A percentile compares a stretch with the other conserved stretches of the same genome.
These are phyloP conservation scores for Camellia granthamiana DNA, from an alignment of 148 eudicot species.

Conservation along the genomic window DNA sequence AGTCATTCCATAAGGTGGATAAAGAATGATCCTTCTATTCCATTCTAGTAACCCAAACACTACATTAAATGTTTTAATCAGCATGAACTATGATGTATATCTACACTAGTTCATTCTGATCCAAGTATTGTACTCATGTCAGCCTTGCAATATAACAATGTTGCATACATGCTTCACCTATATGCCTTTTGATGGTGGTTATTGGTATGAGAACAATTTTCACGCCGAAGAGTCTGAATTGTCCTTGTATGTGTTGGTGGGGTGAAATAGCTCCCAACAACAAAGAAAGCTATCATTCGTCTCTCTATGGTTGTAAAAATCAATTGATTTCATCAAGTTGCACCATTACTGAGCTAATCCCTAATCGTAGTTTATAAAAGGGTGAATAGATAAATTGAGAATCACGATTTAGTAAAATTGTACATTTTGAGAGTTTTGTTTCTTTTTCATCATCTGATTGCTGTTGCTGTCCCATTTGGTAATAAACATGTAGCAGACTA, in stretches of 20 bases:
- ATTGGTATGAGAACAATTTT: background rate
- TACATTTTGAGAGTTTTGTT: background rate
- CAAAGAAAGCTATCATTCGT: background rate
- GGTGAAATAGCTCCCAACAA: background rate
- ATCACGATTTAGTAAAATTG: background rate
- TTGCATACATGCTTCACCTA: background rate
- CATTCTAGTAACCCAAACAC: no score
- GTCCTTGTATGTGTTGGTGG: background rate
- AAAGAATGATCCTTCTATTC: no score
- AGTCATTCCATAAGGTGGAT: no score
- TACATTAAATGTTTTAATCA: no score
- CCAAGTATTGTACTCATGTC: conserved; percentile 4
- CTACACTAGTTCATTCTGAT: background rate
- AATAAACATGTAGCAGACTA: background rate
- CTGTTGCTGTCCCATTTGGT: background rate
- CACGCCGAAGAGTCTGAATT: no score
- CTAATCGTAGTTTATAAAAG: no score
- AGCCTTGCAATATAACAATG: background rate
- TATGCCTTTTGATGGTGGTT: background rate
- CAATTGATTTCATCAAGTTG: background rate
- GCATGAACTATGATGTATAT: background rate
- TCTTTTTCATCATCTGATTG: conserved; percentile 3
- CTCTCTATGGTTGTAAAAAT: background rate
- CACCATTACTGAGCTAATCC: background rate
- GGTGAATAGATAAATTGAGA: background rate